Conservation (phyloP, 208 protist genomes). For the Porcisia hertigi region DNA sequence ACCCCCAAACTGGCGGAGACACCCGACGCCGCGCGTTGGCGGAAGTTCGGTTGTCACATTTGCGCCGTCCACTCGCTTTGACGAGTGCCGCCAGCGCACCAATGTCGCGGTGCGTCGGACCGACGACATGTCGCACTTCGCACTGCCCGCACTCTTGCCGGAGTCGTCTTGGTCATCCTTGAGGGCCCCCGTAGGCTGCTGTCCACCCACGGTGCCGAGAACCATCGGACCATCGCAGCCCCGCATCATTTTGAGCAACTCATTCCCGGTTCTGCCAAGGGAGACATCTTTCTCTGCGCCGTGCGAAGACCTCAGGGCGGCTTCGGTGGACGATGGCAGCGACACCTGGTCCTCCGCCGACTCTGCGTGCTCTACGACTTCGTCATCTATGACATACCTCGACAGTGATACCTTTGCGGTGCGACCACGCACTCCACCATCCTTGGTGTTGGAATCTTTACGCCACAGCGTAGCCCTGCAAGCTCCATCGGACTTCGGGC, state of each 20-base stretch:
- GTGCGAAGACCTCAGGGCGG: not conserved
- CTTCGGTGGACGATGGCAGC: not conserved
- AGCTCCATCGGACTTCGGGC: not conserved
- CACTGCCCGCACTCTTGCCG: too few relatives aligned
- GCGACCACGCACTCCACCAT: conserved; percentile 1
- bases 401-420: not conserved
- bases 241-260: not conserved
- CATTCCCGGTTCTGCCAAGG: not conserved
- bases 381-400: not conserved
- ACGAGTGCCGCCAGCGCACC: conserved; percentile 12
- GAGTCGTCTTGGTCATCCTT: not conserved
- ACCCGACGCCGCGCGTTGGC: not conserved
- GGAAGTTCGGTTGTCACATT: conserved; percentile 12
- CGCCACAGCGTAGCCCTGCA: not conserved
- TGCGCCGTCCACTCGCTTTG: conserved; percentile 17
- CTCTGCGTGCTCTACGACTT: conserved; percentile 7
- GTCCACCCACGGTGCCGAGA: not conserved
- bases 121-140: not conserved
- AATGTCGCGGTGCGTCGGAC: conserved; percentile 17
- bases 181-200: not conserved
- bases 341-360: not conserved
- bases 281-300: not conserved
- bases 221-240: not conserved
- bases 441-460: not conserved
- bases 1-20: not conserved